Evolutionary conservation across 1,139 yeast species (phyloP), one percentile per base, ranked within the genome.

Genomic region (Debaryomyces sp.): DNA sequence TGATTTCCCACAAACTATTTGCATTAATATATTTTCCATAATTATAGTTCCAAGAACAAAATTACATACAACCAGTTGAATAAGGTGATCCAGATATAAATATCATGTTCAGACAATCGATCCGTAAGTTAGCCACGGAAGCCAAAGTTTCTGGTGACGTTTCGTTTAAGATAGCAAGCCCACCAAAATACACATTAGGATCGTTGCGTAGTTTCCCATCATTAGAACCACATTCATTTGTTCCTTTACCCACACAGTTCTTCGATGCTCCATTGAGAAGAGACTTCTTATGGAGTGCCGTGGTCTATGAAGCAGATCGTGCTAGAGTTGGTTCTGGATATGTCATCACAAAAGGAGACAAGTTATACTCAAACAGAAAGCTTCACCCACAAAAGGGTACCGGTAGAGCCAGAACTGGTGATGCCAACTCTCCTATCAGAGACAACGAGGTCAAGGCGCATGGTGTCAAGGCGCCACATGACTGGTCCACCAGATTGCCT

Each of bases 401-500:
- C 15, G 99, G 99, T 69, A 79, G 81, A 54, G 99, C 99, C 49
- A 87, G 99, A 77, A 87, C 84, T 51, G 99, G 99, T 73, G 97
- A 91, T 70, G 91, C 90, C 51, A 94, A 94, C 60, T 89, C 97
- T 21, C 99, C 99, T 41, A 88, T 85, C 48, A 83, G 96, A 71
- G 85, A 84, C 62, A 91, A 89, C 62, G 97, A 96, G 63, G 92
- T 94, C 44, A 80, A 88, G 56, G 98, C 98, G 0, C 84, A 88
- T 62, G 97, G 95, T 22, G 85, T 95, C 63, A 81, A 80, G 50
- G 97, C 97, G 13, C 96, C 96, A 42, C 95, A 89, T 64, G 96
- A 90, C 67, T 86, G 88, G 81, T 80, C 92, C 35, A 88, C 97
- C 4, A 83, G 79, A n/a, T 77, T 95, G 56, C 96, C 96, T 18